phyloP scores from a whole-genome alignment of 2,329 filamentous ascomycete species.

The Rutstroemia sp. region DNA sequence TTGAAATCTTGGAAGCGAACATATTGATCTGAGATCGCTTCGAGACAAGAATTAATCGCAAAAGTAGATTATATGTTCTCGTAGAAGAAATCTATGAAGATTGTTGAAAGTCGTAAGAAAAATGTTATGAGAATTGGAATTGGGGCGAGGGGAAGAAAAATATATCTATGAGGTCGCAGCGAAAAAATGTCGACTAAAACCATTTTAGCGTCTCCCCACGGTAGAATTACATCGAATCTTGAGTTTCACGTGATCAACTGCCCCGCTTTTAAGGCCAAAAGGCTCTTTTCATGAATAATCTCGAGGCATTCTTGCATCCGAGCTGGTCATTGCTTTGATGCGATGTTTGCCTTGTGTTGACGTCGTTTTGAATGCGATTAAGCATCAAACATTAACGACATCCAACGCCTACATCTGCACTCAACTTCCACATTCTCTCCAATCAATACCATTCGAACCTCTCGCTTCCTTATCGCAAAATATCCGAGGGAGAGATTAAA shows the following conservation, averaged over 20 bases:
- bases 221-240: conserved; percentile 9
- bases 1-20: conserved; percentile 64
- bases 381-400: neutral
- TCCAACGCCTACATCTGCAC: too few species aligned
- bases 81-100: conserved; percentile 13
- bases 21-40: conserved; percentile 42
- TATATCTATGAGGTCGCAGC: conserved; percentile 1
- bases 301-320: neutral
- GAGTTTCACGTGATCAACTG: neutral
- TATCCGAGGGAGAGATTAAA: too few species aligned
- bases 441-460: too few species aligned
- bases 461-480: neutral
- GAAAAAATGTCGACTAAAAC: conserved; percentile 5
- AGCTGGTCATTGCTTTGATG: neutral
- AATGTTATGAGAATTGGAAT: neutral
- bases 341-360: neutral
- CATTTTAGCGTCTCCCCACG: conserved; percentile 3
- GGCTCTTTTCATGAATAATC: neutral
- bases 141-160: conserved; percentile 7
- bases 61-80: conserved; percentile 6
- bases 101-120: neutral
- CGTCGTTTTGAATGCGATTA: neutral
- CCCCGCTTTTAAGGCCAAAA: neutral
- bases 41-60: conserved; percentile 13
- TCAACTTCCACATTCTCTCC: too few species aligned